Percentiles rank a stretch among this genome's conserved stretches.
Evolutionary conservation across 345 rosid species (phyloP).

Genomic region (Eucalyptus curtisii): DNA sequence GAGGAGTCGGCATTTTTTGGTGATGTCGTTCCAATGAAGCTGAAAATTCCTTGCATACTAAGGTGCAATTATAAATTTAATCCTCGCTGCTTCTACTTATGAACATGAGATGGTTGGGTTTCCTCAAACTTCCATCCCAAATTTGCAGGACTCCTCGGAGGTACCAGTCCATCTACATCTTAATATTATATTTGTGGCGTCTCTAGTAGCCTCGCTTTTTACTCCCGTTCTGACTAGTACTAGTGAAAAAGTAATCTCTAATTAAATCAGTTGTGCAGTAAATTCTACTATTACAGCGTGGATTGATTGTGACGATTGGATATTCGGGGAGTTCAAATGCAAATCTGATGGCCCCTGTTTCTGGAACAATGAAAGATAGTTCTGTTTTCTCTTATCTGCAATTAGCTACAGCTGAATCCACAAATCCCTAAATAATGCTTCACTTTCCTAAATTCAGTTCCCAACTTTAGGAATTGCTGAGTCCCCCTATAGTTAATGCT

Average conservation of each 20-base stretch:
- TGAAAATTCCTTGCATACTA: slow-evolving; percentile 42
- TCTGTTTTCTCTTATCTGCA: background rate
- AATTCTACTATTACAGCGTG: background rate
- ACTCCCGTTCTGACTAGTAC: background rate
- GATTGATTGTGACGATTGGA: background rate
- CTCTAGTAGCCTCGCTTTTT: background rate
- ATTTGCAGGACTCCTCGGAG: slow-evolving; percentile 45
- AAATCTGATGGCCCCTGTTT: background rate
- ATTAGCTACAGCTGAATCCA: background rate
- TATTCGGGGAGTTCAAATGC: background rate
- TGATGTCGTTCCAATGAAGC: slow-evolving; percentile 44
- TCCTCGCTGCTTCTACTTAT: background rate
- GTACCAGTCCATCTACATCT: slow-evolving; percentile 2
- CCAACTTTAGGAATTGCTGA: background rate
- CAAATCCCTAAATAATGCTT: background rate
- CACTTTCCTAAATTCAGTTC: background rate
- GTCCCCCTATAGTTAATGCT: background rate
- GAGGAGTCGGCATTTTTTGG: slow-evolving; percentile 61
- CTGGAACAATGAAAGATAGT: background rate
- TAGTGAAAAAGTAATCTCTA: background rate
- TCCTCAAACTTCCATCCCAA: background rate
- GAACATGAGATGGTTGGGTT: background rate
- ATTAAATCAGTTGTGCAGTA: background rate
- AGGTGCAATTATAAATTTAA: slow-evolving; percentile 10
- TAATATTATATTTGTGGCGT: background rate